Percentiles rank a stretch among this genome's conserved stretches.
Conservation (phyloP, 495 filamentous ascomycete genomes). For the Cryomyces minteri region DNA sequence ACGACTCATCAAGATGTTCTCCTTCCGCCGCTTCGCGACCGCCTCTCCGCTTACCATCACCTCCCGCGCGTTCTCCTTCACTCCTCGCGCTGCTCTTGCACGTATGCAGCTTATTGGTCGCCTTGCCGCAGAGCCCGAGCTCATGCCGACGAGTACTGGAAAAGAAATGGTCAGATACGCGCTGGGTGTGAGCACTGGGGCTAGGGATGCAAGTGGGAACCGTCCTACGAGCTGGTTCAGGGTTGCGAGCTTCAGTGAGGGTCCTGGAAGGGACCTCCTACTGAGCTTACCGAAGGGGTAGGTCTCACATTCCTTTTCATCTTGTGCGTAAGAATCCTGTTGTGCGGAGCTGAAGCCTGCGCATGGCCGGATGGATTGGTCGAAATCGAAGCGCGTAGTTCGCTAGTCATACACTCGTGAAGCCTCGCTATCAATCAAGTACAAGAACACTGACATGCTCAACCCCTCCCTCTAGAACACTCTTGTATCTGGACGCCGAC, state of each 20-base stretch:
- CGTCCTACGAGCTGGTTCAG: conserved; percentile 60
- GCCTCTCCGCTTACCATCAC: not conserved
- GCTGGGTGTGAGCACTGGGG: conserved; percentile 39
- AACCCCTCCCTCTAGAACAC: conserved; percentile 26
- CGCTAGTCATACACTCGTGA: not conserved
- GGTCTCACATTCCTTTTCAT: conserved; percentile 14
- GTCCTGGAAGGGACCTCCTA: conserved; percentile 41
- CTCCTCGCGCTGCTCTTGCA: conserved; percentile 27
- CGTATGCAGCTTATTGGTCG: conserved; percentile 59
- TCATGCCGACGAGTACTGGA: conserved; percentile 43
- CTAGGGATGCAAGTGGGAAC: conserved; percentile 35
- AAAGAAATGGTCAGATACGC: conserved; percentile 48
- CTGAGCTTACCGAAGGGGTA: conserved; percentile 61
- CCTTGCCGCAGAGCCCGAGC: conserved; percentile 51
- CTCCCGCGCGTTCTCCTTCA: conserved; percentile 38
- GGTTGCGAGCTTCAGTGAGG: conserved; percentile 41
- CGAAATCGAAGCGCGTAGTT: not conserved
- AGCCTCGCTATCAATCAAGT: not conserved
- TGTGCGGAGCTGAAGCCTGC: not conserved
- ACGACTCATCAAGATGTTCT: too few relatives aligned
- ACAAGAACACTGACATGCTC: not conserved
- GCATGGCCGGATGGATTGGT: conserved; percentile 1
- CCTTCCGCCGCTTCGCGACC: too few relatives aligned
- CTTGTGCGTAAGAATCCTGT: too few relatives aligned
- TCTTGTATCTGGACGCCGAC: conserved; percentile 60